Conservation (phyloP, 78 protist species). For the Cavenderia fasciculata region DNA sequence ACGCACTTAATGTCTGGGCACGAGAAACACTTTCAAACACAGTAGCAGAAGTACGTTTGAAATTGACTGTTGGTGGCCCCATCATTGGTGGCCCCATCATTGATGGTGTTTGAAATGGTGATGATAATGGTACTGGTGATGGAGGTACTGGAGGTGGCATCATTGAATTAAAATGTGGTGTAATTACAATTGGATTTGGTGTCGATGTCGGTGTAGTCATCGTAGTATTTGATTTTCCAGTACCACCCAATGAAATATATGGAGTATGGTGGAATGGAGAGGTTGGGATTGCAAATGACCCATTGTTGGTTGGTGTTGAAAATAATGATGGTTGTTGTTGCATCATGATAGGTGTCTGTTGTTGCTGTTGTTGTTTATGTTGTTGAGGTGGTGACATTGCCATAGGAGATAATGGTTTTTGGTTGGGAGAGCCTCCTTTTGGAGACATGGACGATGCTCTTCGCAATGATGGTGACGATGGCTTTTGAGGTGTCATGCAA, state of each 20-base stretch:
- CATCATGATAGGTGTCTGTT: neutral
- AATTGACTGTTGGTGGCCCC: neutral
- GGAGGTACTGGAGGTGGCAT: too few relatives aligned
- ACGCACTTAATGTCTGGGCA: too few relatives aligned
- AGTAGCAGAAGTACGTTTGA: neutral
- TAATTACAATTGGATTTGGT: neutral
- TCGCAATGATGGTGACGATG: too few relatives aligned
- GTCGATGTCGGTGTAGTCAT: neutral
- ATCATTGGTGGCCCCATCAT: neutral
- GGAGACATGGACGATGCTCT: too few relatives aligned
- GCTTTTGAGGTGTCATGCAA: too few relatives aligned
- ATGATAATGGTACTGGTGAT: too few relatives aligned
- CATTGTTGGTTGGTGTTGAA: too few relatives aligned
- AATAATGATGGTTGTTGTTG: too few relatives aligned
- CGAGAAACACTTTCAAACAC: neutral
- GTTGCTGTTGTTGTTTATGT: neutral
- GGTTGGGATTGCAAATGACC: too few relatives aligned
- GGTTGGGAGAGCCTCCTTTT: too few relatives aligned
- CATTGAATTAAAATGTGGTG: too few relatives aligned
- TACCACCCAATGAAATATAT: neutral
- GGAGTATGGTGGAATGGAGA: too few relatives aligned
- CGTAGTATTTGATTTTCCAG: neutral
- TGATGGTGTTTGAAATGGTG: neutral
- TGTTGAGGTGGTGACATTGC: conserved; percentile 30
- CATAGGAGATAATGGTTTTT: conserved; percentile 12